phyloP scores from a whole-genome alignment of 106 monocot genomes.

The Dendrobium catenatum region DNA sequence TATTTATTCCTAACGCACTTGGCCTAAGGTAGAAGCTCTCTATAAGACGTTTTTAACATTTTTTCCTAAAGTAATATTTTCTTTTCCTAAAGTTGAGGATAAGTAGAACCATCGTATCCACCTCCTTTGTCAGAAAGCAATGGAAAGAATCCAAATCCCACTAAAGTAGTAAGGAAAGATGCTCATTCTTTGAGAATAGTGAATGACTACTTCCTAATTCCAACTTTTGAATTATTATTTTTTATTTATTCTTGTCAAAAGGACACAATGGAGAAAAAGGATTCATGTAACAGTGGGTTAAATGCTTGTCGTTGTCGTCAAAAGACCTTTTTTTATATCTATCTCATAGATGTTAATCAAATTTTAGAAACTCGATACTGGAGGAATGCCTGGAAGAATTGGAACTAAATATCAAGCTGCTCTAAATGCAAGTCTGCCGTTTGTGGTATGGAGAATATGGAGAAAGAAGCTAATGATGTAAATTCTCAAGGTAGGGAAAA shows the following conservation, averaged over 20 bases:
- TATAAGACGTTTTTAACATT: not conserved
- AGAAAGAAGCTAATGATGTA: constrained; percentile 59
- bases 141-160: constrained; percentile 49
- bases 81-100: not conserved
- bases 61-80: not conserved
- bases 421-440: constrained; percentile 64
- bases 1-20: not conserved
- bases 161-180: constrained; percentile 81
- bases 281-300: too few relatives aligned
- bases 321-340: not conserved
- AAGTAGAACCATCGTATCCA: constrained; percentile 22
- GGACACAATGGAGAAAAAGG: too few relatives aligned
- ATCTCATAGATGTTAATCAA: constrained; percentile 7
- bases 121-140: constrained; percentile 39
- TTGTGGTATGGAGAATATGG: constrained; percentile 45
- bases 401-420: constrained; percentile 74
- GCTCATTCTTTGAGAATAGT: constrained; percentile 74
- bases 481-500: constrained; percentile 42
- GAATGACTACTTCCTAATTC: constrained; percentile 15
- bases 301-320: too few relatives aligned
- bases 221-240: not conserved
- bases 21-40: not conserved
- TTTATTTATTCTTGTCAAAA: not conserved
- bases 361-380: constrained; percentile 80
- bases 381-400: constrained; percentile 92